Evolutionary conservation across 2,329 filamentous ascomycete genomes (phyloP).

Genomic region (Chalara sp.): DNA sequence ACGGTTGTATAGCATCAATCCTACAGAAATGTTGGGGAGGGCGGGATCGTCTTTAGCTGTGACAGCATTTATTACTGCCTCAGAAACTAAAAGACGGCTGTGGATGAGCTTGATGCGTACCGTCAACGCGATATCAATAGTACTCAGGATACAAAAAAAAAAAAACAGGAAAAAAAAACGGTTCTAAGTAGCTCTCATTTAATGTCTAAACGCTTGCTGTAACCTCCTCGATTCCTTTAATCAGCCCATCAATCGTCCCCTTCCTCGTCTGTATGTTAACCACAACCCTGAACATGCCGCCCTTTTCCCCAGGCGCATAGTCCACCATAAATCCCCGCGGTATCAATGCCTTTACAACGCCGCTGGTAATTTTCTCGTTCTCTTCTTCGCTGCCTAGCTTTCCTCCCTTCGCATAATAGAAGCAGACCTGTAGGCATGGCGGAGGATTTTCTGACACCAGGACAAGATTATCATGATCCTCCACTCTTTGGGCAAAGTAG

Average conservation of each 20-base stretch:
- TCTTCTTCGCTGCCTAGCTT: conserved; percentile 33
- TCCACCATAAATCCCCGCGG: conserved; percentile 61
- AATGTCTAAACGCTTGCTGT: conserved; percentile 8
- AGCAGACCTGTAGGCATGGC: conserved; percentile 90
- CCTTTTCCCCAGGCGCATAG: conserved; percentile 43
- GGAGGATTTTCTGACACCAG: conserved; percentile 71
- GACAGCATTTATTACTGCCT: too few relatives aligned
- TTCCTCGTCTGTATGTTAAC: conserved; percentile 55
- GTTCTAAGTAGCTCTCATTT: too few relatives aligned
- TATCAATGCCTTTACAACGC: conserved; percentile 47
- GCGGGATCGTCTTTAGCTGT: too few relatives aligned
- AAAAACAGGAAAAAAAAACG: too few relatives aligned
- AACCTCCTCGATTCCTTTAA: conserved; percentile 46
- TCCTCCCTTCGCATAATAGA: conserved; percentile 68
- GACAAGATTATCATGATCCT: conserved; percentile 51
- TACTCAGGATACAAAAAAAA: too few relatives aligned
- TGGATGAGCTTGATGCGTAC: too few relatives aligned
- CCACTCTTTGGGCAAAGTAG: conserved; percentile 58
- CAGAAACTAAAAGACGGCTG: too few relatives aligned
- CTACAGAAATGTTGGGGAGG: too few relatives aligned
- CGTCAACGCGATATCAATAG: too few relatives aligned
- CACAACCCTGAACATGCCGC: conserved; percentile 63
- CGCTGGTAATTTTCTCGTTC: conserved; percentile 49
- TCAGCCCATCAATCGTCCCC: conserved; percentile 55
- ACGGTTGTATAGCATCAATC: too few relatives aligned